Evolutionary conservation across 2,329 filamentous ascomycete genomes (phyloP), one percentile per base, ranked within the genome.

Genomic region (Sclerotinia sclerotiorum): DNA sequence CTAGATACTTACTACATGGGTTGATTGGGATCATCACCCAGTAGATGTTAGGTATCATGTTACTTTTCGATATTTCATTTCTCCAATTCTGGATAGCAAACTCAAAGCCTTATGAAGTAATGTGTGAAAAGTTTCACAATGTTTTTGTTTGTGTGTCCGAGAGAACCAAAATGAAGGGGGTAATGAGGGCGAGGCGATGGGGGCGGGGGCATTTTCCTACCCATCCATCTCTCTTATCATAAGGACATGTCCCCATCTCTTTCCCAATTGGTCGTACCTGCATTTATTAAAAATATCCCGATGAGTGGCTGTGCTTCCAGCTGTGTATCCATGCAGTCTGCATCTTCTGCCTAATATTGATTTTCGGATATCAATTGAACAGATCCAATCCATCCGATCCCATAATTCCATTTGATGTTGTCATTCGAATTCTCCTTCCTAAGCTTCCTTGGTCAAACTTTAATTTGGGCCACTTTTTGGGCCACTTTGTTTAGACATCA

Each of bases 231-330:
- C 51, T 13, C 51, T 42, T 62, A 49, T 52, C 49, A 27, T 62
- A 5, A 13, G 11, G 44, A 54, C 48, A 7, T 13, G 6, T 27
- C 17, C 21, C 21, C 35, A 46, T 29, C 29, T n/a, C 48, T 8
- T 67, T 52, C n/a, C 55, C 5, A 42, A 32, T 44, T 44, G 65
- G 57, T 62, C 42, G 65, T 67, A 52, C 65, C 56, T 67, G 65
- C 65, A 67, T 67, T 24, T 63, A 67, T 62, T 63, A 48, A 32
- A 48, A 62, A 54, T 54, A 17, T 46, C 35, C 65, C 49, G 49
- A 55, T 52, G 42, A 27, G 35, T 52, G 65, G 65, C 56, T 52
- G 55, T 61, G 65, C 54, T 49, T 60, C 24, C 56, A 48, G 52
- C 63, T 58, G 54, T 58, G 32, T 44, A 60, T 10, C 48, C 32